These are phyloP conservation scores for Camelina sativa DNA, from an alignment of 345 rosid species.

Conservation along the genomic window DNA sequence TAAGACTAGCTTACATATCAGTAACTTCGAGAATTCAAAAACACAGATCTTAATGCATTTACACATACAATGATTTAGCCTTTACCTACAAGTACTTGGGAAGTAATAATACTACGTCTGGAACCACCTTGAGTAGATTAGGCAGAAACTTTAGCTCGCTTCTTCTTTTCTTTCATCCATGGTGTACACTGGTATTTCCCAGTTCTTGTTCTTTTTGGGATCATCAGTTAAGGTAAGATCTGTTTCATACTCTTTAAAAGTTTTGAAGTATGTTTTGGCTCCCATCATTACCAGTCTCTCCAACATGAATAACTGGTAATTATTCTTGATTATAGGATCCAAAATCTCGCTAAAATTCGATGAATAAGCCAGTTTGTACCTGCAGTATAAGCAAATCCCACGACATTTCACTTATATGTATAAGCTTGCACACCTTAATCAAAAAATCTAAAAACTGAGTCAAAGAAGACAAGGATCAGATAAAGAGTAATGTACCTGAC, in stretches of 20 bases:
- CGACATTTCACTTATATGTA: not conserved
- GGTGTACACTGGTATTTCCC: constrained; percentile 89
- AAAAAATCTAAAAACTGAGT: not conserved
- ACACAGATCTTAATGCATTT: not conserved
- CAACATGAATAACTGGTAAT: constrained; percentile 87
- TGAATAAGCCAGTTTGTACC: constrained; percentile 89
- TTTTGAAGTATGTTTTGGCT: constrained; percentile 82
- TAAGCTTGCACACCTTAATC: constrained; percentile 4
- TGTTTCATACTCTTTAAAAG: constrained; percentile 67
- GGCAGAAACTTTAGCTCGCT: constrained; percentile 44
- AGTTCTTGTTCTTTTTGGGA: constrained; percentile 86
- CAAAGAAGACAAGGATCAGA: not conserved
- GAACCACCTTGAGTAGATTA: not conserved
- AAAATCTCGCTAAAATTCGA: constrained; percentile 75
- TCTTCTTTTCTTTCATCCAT: constrained; percentile 50
- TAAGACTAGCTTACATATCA: not conserved
- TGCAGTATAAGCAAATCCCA: constrained; percentile 43
- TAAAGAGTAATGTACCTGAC: constrained; percentile 56
- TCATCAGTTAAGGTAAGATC: constrained; percentile 91
- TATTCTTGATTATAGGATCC: constrained; percentile 80
- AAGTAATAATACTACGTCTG: not conserved
- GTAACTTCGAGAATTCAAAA: too few species aligned
- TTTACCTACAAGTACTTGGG: not conserved
- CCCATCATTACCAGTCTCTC: constrained; percentile 94
- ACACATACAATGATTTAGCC: not conserved